Evolutionary conservation across 148 eudicot species (phyloP), one percentile per base, ranked within the genome.

Genomic region (Fagopyrum esculentum): DNA sequence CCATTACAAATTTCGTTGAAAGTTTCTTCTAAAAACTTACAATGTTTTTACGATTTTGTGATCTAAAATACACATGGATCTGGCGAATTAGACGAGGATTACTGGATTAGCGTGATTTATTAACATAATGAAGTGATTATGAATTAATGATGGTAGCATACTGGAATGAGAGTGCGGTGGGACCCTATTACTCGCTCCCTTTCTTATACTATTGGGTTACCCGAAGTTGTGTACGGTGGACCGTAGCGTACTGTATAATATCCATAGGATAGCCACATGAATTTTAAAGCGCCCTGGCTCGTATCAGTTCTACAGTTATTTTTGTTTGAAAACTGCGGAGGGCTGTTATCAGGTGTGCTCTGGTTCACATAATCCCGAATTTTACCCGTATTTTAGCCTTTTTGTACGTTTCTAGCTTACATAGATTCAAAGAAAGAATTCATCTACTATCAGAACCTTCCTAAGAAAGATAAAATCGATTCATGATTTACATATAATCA

Each of bases 131-230:
- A 35, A 66, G 46, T 66, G 70, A 4, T 66, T 9, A 40, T 66
- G 71, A 66, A 43, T 66, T 29, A 63, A 30, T 63, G 69, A 63
- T 9, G 44, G 44, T 26, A 49, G 52, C 40, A 12, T 9, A 49
- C 12, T 49, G 66, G 66, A 22, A 59, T 8, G 40, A 59, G 45
- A 63, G 44, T 29, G 69, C 16, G 69, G 69, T 63, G 69, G 71
- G 71, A 9, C 71, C 71, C 9, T 5, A 12, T 66, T 66, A 66
- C 46, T 40, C 71, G 19, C 46, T 66, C 71, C 46, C 71, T 43
- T 40, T 66, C 71, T 35, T 46, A 12, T 66, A 40, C 46, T 66
- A 66, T 66, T 66, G 71, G 71, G 17, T 66, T 63, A 63, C 35
- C 12, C 16, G 11, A 57, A 6, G 64, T 19, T 4, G 69, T 29